Evolutionary conservation across 768 basidiomycete species (phyloP).

Genomic region (Gymnopilus dilepis): DNA sequence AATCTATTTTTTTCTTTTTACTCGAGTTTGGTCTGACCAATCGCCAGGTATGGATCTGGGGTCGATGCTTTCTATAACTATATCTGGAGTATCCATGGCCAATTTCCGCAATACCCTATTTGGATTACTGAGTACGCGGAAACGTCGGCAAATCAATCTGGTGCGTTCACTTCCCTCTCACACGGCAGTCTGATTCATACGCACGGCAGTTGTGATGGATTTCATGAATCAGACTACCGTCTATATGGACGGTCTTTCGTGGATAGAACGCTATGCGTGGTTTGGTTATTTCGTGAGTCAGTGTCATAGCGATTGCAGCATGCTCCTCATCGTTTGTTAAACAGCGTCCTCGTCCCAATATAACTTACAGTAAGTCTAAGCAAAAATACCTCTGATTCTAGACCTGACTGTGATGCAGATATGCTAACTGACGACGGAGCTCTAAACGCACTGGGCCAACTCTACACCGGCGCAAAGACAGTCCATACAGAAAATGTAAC

Average conservation of each 20-base stretch:
- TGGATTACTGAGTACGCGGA: conserved; percentile 74
- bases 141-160: conserved; percentile 50
- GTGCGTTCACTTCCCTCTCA: conserved; percentile 26
- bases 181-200: background rate
- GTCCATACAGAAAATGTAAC: conserved; percentile 43
- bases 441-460: conserved; percentile 49
- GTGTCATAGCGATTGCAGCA: background rate
- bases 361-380: conserved; percentile 45
- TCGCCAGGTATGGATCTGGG: conserved; percentile 60
- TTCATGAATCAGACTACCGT: conserved; percentile 65
- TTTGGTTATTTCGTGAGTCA: conserved; percentile 46
- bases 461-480: conserved; percentile 52
- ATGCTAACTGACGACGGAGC: conserved; percentile 49
- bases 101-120: conserved; percentile 54
- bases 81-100: conserved; percentile 54
- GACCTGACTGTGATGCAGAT: conserved; percentile 34
- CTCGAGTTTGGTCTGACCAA: background rate
- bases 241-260: conserved; percentile 59
- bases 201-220: conserved; percentile 44
- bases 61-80: conserved; percentile 59
- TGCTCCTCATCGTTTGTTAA: conserved; percentile 1
- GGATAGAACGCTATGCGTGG: conserved; percentile 70
- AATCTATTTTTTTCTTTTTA: background rate
- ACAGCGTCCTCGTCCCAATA: conserved; percentile 46
- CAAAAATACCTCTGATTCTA: background rate